Evolutionary conservation across 768 basidiomycete species (phyloP).

Genomic region (Daedalea quercina): DNA sequence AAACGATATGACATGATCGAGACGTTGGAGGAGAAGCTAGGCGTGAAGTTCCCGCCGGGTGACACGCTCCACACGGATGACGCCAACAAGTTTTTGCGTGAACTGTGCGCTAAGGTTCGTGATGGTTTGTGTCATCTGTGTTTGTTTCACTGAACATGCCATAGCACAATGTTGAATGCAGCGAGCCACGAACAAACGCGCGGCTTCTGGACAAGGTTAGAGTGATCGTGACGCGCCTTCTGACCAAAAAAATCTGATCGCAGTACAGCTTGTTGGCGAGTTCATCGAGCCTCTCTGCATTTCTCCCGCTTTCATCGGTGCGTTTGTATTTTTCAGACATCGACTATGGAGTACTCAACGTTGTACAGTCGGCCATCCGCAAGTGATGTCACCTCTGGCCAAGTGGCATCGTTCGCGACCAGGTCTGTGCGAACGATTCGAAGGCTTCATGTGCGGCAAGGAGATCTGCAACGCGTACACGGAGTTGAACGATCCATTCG

Average conservation of each 20-base stretch:
- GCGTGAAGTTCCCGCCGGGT: conserved; percentile 88
- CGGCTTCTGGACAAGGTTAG: conserved; percentile 89
- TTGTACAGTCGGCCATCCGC: conserved; percentile 83
- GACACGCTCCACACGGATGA: conserved; percentile 83
- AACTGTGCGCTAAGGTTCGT: conserved; percentile 75
- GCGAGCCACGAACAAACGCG: conserved; percentile 91
- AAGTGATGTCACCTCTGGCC: conserved; percentile 99
- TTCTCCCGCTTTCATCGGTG: conserved; percentile 92
- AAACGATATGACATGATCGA: conserved; percentile 98
- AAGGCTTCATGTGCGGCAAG: conserved; percentile 96
- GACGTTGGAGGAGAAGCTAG: conserved; percentile 91
- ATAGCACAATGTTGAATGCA: conserved; percentile 94
- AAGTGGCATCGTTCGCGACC: conserved; percentile 98
- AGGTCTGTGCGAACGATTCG: conserved; percentile 97
- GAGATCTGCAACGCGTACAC: conserved; percentile 99
- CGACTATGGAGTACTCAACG: background rate
- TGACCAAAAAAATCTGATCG: background rate
- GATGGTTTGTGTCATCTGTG: background rate
- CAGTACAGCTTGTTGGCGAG: conserved; percentile 83
- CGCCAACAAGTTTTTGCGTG: conserved; percentile 83
- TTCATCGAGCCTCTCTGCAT: conserved; percentile 97
- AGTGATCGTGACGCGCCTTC: background rate
- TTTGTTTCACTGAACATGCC: background rate
- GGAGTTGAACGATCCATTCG: conserved; percentile 98
- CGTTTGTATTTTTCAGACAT: conserved; percentile 12